These are phyloP conservation scores for Suaeda aralocaspica DNA, from an alignment of 148 eudicot genomes.

Conservation along the genomic window DNA sequence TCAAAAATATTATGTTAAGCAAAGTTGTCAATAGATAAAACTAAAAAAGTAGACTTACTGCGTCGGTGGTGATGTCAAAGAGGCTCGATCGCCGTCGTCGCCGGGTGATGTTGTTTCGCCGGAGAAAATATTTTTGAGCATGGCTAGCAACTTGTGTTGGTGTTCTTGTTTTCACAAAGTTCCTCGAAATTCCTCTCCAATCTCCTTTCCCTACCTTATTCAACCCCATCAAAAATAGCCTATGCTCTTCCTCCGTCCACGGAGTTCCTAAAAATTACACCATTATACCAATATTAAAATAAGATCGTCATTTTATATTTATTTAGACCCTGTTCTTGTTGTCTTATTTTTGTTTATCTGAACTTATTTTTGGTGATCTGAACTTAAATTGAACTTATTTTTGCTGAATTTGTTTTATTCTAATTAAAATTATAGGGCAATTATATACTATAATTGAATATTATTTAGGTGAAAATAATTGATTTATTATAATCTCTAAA, in stretches of 20 bases:
- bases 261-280: conserved; percentile 44
- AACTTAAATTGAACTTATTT: no score
- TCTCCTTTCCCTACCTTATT: conserved; percentile 79
- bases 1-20: not conserved
- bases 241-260: conserved; percentile 85
- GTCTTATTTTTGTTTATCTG: no score
- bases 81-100: conserved; percentile 83
- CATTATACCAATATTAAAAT: not conserved
- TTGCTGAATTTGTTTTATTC: no score
- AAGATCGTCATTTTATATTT: no score
- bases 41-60: conserved; percentile 46
- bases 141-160: conserved; percentile 94
- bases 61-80: conserved; percentile 76
- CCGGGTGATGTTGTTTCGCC: conserved; percentile 55
- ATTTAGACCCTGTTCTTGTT: no score
- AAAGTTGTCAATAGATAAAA: not conserved
- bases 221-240: conserved; percentile 56
- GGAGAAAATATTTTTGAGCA: conserved; percentile 86
- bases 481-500: no score
- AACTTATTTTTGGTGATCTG: no score
- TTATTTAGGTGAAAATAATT: no score
- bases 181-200: conserved; percentile 83
- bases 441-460: no score
- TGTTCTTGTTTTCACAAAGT: conserved; percentile 78
- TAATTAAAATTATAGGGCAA: no score